Percentiles rank a stretch among this genome's conserved stretches.
Conservation (phyloP, 805 yeast genomes). For the Metahyphopichia silvanorum region DNA sequence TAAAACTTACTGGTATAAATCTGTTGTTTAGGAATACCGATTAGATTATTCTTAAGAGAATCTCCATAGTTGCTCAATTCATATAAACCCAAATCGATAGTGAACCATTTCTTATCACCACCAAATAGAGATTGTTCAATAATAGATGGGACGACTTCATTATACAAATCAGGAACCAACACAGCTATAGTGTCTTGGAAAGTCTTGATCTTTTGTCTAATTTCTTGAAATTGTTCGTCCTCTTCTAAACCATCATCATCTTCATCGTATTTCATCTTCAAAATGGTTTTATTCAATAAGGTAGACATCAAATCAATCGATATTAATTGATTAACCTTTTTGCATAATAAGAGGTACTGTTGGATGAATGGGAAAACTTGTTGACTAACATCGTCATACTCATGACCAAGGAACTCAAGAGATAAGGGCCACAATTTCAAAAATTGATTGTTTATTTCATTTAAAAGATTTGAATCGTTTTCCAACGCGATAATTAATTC, state of each 20-base stretch:
- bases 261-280: slow-evolving; percentile 80
- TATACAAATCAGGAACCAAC: slow-evolving; percentile 55
- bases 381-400: slow-evolving; percentile 81
- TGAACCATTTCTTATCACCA: slow-evolving; percentile 61
- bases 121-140: slow-evolving; percentile 47
- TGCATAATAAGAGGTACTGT: slow-evolving; percentile 67
- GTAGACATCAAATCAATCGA: slow-evolving; percentile 53
- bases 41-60: slow-evolving; percentile 70
- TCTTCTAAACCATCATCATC: slow-evolving; percentile 69
- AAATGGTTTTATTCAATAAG: slow-evolving; percentile 63
- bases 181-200: slow-evolving; percentile 80
- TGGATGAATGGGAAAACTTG: slow-evolving; percentile 82
- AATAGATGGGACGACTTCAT: slow-evolving; percentile 58
- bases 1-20: slow-evolving; percentile 65
- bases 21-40: slow-evolving; percentile 65
- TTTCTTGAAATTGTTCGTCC: slow-evolving; percentile 74
- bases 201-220: slow-evolving; percentile 67
- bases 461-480: slow-evolving; percentile 41
- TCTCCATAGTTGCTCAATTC: slow-evolving; percentile 81
- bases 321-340: slow-evolving; percentile 43
- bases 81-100: slow-evolving; percentile 79
- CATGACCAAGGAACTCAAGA: slow-evolving; percentile 69
- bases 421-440: slow-evolving; percentile 69
- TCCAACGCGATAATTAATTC: slow-evolving; percentile 71
- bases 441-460: slow-evolving; percentile 43